A percentile compares a stretch with the other conserved stretches of the same genome.
phyloP scores from a whole-genome alignment of 1,284 basidiomycete genomes.

The Rhodotorula sp. region DNA sequence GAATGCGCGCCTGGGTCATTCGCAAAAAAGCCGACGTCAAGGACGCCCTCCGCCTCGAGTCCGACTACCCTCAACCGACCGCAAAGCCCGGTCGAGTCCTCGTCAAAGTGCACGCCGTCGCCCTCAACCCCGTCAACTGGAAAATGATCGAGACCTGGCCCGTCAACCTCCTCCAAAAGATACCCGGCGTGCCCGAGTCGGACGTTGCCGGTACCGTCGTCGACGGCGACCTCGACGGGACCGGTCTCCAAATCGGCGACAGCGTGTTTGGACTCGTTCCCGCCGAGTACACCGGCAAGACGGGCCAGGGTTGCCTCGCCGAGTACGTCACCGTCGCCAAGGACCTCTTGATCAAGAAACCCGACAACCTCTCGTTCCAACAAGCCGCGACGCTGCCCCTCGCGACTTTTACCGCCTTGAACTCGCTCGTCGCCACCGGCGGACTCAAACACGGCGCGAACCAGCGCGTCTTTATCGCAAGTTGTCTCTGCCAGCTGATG shows the following conservation, averaged over 20 bases:
- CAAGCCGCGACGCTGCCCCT: constrained; percentile 62
- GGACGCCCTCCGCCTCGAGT: constrained; percentile 37
- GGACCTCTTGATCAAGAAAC: constrained; percentile 48
- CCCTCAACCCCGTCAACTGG: constrained; percentile 33
- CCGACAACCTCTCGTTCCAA: constrained; percentile 55
- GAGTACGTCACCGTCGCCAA: constrained; percentile 28
- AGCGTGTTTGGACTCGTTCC: constrained; percentile 58
- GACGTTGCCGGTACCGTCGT: constrained; percentile 66
- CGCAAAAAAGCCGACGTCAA: constrained; percentile 16
- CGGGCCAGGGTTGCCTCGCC: constrained; percentile 32
- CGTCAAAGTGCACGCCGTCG: constrained; percentile 27
- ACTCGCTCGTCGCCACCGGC: constrained; percentile 57
- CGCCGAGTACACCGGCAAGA: constrained; percentile 12
- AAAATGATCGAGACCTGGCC: constrained; percentile 21
- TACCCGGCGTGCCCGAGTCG: constrained; percentile 25
- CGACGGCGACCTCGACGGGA: constrained; percentile 55
- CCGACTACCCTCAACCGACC: constrained; percentile 17
- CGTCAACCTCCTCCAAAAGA: constrained; percentile 1
- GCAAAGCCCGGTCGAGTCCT: constrained; percentile 16
- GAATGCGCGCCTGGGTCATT: constrained; percentile 38
- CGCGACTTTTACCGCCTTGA: constrained; percentile 60
- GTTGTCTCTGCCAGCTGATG: background rate
- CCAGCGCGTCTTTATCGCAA: constrained; percentile 56
- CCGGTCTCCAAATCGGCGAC: constrained; percentile 60
- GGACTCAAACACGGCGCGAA: constrained; percentile 44